phyloP scores from a whole-genome alignment of 495 filamentous ascomycete species.

The Penicillium atrosanguineum region DNA sequence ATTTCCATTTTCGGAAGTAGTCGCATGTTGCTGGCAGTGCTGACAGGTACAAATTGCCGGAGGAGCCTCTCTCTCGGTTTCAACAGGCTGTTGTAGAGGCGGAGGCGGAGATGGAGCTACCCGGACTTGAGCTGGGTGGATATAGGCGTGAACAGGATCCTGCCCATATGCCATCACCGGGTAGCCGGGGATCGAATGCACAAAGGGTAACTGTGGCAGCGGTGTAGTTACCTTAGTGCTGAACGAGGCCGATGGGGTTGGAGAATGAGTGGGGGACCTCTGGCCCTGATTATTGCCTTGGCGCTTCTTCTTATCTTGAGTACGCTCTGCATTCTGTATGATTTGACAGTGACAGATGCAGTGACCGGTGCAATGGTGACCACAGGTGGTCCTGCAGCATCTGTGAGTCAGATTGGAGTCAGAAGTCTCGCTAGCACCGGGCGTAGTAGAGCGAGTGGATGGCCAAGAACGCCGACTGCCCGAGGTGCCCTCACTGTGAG shows the following conservation, averaged over 20 bases:
- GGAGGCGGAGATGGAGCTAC: neutral
- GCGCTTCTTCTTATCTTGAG: neutral
- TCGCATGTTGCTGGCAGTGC: neutral
- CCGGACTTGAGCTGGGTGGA: neutral
- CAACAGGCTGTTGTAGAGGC: neutral
- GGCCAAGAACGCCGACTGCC: neutral
- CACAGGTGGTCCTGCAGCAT: neutral
- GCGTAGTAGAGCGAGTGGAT: neutral
- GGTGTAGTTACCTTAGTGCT: neutral
- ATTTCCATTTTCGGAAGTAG: neutral
- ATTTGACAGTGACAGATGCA: neutral
- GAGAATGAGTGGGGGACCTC: neutral
- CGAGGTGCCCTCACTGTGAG: neutral
- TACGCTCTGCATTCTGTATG: neutral
- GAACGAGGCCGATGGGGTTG: neutral
- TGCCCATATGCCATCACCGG: neutral
- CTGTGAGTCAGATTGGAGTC: neutral
- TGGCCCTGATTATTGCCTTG: neutral
- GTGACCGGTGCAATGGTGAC: neutral
- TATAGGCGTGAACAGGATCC: neutral
- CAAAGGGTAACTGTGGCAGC: neutral
- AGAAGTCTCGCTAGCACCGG: neutral
- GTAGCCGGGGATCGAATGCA: neutral
- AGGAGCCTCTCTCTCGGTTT: neutral
- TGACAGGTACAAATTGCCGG: neutral